A percentile compares a stretch with the other conserved stretches of the same genome.
Evolutionary conservation across 1,139 yeast species (phyloP).

Genomic region (Yamadazyma mexicana): DNA sequence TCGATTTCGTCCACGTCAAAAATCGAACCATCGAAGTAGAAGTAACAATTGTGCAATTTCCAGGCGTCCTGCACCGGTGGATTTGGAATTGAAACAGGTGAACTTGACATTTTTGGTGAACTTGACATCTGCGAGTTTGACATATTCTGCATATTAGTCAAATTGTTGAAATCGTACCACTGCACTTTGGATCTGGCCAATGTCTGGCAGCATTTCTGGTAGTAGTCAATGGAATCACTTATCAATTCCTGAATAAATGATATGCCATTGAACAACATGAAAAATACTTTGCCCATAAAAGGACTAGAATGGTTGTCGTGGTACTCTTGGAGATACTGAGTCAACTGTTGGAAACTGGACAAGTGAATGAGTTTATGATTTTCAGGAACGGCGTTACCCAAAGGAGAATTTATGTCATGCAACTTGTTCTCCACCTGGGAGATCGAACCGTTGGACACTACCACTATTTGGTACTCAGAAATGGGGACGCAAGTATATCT

Average conservation of each 20-base stretch:
- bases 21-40: constrained; percentile 36
- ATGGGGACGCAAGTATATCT: constrained; percentile 37
- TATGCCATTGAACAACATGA: constrained; percentile 43
- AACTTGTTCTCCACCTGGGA: constrained; percentile 32
- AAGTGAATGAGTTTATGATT: constrained; percentile 28
- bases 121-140: too few relatives aligned
- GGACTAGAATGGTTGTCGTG: constrained; percentile 8
- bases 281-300: constrained; percentile 33
- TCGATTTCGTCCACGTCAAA: constrained; percentile 14
- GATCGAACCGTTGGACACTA: constrained; percentile 37
- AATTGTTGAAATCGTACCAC: too few relatives aligned
- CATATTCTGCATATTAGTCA: too few relatives aligned
- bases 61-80: neutral
- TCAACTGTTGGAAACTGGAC: constrained; percentile 27
- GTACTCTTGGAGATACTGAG: constrained; percentile 16
- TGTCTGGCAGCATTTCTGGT: constrained; percentile 18
- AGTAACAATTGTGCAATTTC: constrained; percentile 18
- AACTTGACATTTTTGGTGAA: too few relatives aligned
- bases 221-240: constrained; percentile 32
- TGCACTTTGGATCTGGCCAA: constrained; percentile 2
- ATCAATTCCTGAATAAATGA: constrained; percentile 33
- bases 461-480: constrained; percentile 34
- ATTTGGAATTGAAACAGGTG: neutral
- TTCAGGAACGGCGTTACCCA: constrained; percentile 27
- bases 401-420: constrained; percentile 24